phyloP scores from a whole-genome alignment of 1,284 basidiomycete species.

The Pseudozyma tsukubaensis region DNA sequence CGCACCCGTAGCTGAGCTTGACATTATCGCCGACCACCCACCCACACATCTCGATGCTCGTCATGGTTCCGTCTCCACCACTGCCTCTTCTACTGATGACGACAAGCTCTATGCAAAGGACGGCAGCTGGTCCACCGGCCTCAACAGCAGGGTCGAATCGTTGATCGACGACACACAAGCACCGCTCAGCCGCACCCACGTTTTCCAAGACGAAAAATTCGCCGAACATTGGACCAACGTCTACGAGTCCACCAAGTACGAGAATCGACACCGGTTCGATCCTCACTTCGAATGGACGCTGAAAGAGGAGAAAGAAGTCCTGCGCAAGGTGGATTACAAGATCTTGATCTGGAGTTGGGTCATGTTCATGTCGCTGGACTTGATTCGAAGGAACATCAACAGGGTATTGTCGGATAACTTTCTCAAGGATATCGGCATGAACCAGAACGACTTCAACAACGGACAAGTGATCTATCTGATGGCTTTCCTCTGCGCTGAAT shows the following conservation, averaged over 20 bases:
- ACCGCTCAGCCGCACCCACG: conserved; percentile 29
- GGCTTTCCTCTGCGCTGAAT: conserved; percentile 51
- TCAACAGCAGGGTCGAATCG: conserved; percentile 17
- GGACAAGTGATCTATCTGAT: conserved; percentile 47
- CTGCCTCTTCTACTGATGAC: conserved; percentile 10
- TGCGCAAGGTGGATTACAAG: conserved; percentile 25
- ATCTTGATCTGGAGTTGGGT: conserved; percentile 39
- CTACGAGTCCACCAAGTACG: conserved; percentile 41
- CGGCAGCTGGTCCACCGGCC: conserved; percentile 7
- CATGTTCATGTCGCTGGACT: conserved; percentile 46
- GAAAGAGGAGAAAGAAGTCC: conserved; percentile 20
- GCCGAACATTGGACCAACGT: conserved; percentile 41
- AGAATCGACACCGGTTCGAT: conserved; percentile 44
- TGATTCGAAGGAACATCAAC: conserved; percentile 51
- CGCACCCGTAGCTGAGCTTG: conserved; percentile 13
- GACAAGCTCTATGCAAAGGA: conserved; percentile 17
- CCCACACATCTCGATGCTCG: conserved; percentile 2
- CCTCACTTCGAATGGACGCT: conserved; percentile 34
- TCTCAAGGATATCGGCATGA: conserved; percentile 51
- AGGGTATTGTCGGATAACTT: conserved; percentile 51
- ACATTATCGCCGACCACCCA: conserved; percentile 7
- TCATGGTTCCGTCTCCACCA: conserved; percentile 21
- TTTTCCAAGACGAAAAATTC: conserved; percentile 41
- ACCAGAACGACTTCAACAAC: conserved; percentile 59
- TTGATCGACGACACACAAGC: conserved; percentile 13